Base-by-base conservation (phyloP, 805 yeast genomes). In the Cephaloascus fragrans region DNA sequence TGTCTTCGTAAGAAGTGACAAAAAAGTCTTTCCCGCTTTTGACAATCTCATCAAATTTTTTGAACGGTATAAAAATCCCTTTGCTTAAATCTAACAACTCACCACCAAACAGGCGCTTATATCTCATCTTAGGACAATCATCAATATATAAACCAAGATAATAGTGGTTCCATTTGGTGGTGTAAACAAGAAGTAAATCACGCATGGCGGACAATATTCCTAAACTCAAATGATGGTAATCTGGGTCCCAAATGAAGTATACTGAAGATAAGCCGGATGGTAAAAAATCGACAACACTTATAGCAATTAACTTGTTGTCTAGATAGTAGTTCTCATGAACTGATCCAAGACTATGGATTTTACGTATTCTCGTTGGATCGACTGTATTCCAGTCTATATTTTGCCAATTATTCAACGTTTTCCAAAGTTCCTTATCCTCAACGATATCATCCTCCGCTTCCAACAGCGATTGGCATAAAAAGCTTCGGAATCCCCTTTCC, bases 191-290 rank as follows among this genome's bases (percentile, higher is more conserved):
- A 2, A 73, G 65, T 31, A 85, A 59, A 50, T 88, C 97, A 32
- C 83, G 59, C 19, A 87, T 50, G 0, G 85, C 90, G 43, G 88
- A 78, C 2, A 88, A 53, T 19, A 85, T 85, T 0, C 97, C 97
- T 23, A 88, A 55, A 0, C 85, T 80, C 47, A 79, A 60, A 38
- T 74, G 67, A 3, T 80, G 77, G 51, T 68, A 81, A 39, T 78
- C 89, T 0, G 94, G 93, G 52, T 87, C 89, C 84, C 93, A 86
- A 10, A 88, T 76, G 53, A 89, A 83, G 54, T 89, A 88, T 1
- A 89, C 89, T 0, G 95, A 79, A 0, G 96, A 86, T 0, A 89
- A 55, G 0, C 85, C 82, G 19, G 74, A 56, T 0, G 95, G 95
- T 26, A 89, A 56, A 17, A 88, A 61, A 56, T 88, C 97, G 23